These are phyloP conservation scores for Xylaria sp. DNA, from an alignment of 2,329 filamentous ascomycete species.

Conservation along the genomic window DNA sequence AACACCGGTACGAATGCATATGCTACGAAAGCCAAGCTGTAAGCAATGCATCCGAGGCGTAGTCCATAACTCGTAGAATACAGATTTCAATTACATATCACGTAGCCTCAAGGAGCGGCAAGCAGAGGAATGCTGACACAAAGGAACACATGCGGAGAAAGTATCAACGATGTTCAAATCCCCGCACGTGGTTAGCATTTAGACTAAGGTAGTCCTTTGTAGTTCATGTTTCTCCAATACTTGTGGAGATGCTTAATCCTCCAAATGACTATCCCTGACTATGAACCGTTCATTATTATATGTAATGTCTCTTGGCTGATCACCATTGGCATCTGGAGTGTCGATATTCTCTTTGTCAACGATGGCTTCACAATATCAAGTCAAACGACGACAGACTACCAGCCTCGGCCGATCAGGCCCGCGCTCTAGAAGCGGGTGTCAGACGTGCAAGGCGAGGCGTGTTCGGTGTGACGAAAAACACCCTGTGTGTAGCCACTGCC, in stretches of 20 bases:
- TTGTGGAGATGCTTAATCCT: not conserved
- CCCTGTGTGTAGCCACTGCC: not conserved
- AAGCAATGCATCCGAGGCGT: not conserved
- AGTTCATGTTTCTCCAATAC: not conserved
- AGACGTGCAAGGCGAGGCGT: not conserved
- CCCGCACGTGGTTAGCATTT: no score
- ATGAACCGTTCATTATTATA: not conserved
- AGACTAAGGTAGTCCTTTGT: not conserved
- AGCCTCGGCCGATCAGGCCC: not conserved
- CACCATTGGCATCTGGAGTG: not conserved
- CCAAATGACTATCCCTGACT: not conserved
- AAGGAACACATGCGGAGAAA: not conserved
- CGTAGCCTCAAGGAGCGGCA: not conserved
- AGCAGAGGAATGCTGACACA: not conserved
- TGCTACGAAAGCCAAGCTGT: not conserved
- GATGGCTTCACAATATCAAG: not conserved
- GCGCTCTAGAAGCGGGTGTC: not conserved
- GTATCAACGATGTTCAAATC: not conserved
- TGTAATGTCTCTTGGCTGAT: not conserved
- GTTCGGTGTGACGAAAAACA: not conserved
- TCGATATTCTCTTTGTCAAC: not conserved
- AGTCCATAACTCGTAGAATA: not conserved
- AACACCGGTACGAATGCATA: not conserved
- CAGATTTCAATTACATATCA: not conserved
- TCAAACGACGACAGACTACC: not conserved